These are phyloP conservation scores for Fragaria iinumae DNA, from an alignment of 306 rosid species.

Conservation along the genomic window DNA sequence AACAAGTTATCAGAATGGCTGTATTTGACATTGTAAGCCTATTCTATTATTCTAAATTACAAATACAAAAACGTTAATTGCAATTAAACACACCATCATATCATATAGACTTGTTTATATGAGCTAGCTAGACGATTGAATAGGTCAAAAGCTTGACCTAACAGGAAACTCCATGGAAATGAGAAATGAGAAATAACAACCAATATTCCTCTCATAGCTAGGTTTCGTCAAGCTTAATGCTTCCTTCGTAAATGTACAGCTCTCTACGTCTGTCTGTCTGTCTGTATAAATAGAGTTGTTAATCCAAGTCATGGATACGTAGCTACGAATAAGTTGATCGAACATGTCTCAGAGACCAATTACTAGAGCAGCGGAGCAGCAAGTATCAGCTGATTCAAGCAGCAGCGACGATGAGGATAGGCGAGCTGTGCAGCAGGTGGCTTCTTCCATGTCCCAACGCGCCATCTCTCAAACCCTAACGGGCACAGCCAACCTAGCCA, in stretches of 20 bases:
- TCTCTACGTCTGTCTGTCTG: background rate
- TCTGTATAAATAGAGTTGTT: background rate
- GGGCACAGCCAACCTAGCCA: constrained; percentile 63
- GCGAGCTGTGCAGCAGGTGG: background rate
- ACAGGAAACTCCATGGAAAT: constrained; percentile 28
- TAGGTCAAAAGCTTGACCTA: constrained; percentile 16
- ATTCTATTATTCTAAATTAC: background rate
- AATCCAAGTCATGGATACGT: background rate
- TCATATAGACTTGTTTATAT: too few relatives aligned
- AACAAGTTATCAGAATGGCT: too few relatives aligned
- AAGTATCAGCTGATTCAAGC: background rate
- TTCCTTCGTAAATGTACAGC: background rate
- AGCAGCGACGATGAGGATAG: background rate
- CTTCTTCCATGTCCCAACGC: constrained; percentile 21
- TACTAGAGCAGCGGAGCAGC: background rate
- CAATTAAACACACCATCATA: background rate
- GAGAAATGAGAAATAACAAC: background rate
- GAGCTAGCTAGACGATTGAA: background rate
- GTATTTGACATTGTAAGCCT: background rate
- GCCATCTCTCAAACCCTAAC: constrained; percentile 46
- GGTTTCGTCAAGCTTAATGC: too few relatives aligned
- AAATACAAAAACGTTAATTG: background rate
- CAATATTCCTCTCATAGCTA: background rate
- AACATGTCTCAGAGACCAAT: constrained; percentile 35
- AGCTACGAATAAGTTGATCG: background rate